Conservation (phyloP, 495 filamentous ascomycete species). For the Ramalina peruviana region DNA sequence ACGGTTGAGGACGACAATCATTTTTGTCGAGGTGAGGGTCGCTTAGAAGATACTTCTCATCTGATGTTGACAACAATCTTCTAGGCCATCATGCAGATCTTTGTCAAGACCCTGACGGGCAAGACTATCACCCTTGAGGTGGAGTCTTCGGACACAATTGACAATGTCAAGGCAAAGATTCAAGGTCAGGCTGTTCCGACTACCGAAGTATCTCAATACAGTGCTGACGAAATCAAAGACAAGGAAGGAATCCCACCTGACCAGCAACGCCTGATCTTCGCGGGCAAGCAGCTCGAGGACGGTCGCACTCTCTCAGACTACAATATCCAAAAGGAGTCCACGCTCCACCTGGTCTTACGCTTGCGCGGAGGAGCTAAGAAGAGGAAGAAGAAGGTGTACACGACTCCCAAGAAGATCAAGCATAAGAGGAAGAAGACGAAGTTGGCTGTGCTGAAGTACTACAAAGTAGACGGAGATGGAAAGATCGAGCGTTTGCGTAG, state of each 20-base stretch:
- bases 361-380: constrained; percentile 97
- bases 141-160: constrained; percentile 98
- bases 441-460: constrained; percentile 99
- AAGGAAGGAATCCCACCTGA: constrained; percentile 99
- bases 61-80: not conserved
- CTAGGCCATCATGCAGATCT: constrained; percentile 85
- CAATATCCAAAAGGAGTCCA: constrained; percentile 99
- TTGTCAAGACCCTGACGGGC: constrained; percentile 99
- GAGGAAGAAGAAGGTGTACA: constrained; percentile 99
- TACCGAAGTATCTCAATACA: not conserved
- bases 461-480: constrained; percentile 98
- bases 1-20: constrained; percentile 44
- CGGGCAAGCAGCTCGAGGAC: constrained; percentile 99
- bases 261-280: constrained; percentile 99
- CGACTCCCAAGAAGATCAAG: constrained; percentile 99
- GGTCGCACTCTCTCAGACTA: constrained; percentile 98
- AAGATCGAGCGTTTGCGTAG: constrained; percentile 99
- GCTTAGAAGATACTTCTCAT: not conserved
- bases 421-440: constrained; percentile 99
- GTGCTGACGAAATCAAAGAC: constrained; percentile 37
- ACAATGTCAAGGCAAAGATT: constrained; percentile 98
- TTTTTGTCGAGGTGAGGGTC: constrained; percentile 37
- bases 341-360: constrained; percentile 94
- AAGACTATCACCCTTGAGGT: constrained; percentile 99
- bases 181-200: constrained; percentile 36